Base-by-base conservation (phyloP, 352 stramenopile species). In the Phytophthora rubi region DNA sequence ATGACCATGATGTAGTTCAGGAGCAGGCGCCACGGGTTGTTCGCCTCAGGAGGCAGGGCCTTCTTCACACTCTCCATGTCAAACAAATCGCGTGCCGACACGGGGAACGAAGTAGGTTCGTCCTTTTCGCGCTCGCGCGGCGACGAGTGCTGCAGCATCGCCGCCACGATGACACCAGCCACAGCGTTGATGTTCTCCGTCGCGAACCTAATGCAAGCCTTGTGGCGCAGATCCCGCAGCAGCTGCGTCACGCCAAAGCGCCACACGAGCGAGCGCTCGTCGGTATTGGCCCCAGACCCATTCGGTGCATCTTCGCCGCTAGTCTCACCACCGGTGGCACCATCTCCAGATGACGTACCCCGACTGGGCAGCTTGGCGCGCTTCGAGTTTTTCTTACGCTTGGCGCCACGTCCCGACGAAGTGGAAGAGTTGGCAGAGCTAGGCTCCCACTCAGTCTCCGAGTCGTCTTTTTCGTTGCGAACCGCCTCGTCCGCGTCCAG, bases 1-100 rank as follows among this genome's bases (percentile, higher is more conserved):
- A 97, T 97, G 68, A 94, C 87, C 58, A 86, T 91, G 60, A 97
- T 86, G 79, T 95, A 97, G 66, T 95, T 95, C 28, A 97, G 81
- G 53, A 97, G 62, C 55, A 95, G 69, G 0, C 86, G 84, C 88
- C 88, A 97, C 56, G 86, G 89, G 61, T 95, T 89, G 55, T 91
- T 93, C 18, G 80, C 82, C 56, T 93, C 85, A 52, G 89, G 72
- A 18, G 88, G 89, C 4, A 97, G 64, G 30, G 83, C 88, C 35
- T 75, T 72, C 58, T 95, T 86, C 59, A 97, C 88, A 6, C 79
- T 82, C 10, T 81, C 63, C 76, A 92, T 88, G 13, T 70, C 59
- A 32, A 93, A 95, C 12, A 96, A 74, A 53, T 93, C 86, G 16
- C 89, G 86, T 23, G 88, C 89, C 6, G 88, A 91, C 61, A 95